Conservation (phyloP, 192 early-diverging fungal species). For the Coemansia reversa region DNA sequence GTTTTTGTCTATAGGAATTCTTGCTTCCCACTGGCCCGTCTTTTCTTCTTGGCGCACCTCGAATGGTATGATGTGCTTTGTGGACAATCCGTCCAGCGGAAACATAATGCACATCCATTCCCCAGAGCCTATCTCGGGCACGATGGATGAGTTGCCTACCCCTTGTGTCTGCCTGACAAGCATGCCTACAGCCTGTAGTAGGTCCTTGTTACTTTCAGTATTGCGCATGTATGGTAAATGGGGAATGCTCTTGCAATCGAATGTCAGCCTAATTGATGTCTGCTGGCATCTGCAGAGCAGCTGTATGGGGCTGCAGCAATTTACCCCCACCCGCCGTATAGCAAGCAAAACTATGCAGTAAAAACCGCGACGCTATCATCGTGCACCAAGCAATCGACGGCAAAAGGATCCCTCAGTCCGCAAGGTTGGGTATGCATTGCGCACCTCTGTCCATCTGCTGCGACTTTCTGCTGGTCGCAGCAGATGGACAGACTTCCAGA, state of each 20-base stretch:
- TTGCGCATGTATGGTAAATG: slow-evolving; percentile 1
- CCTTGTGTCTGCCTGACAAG: background rate
- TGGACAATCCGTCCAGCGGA: slow-evolving; percentile 6
- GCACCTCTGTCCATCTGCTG: no score
- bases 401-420: background rate
- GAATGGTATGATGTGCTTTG: background rate
- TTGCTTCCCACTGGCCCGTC: background rate
- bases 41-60: background rate
- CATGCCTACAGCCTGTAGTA: background rate
- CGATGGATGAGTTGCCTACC: background rate
- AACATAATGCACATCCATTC: background rate
- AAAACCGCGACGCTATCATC: background rate
- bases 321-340: slow-evolving; percentile 9
- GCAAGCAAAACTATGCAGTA: background rate
- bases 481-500: background rate
- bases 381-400: background rate
- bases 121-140: background rate
- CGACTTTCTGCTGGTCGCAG: no score
- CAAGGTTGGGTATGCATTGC: background rate
- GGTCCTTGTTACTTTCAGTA: background rate
- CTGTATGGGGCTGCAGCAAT: slow-evolving; percentile 15
- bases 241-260: slow-evolving; percentile 4
- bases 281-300: slow-evolving; percentile 6
- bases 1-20: background rate
- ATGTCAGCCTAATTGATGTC: background rate